Evolutionary conservation across 2,329 filamentous ascomycete genomes (phyloP).

Genomic region (Ceratocystis lukuohia): DNA sequence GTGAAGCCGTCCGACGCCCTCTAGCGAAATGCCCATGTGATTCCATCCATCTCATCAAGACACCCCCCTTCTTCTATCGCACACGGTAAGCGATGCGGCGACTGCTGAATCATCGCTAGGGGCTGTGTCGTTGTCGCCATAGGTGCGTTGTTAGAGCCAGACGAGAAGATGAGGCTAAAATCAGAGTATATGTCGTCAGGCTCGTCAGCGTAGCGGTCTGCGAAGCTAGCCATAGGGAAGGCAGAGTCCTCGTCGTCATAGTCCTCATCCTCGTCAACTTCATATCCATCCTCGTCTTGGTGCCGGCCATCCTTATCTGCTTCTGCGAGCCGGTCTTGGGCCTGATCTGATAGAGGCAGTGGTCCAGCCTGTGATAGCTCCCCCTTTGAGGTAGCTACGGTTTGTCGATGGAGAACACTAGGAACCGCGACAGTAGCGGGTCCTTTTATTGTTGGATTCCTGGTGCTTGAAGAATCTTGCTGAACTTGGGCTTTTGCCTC

Average conservation of each 20-base stretch:
- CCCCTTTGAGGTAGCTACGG: background rate
- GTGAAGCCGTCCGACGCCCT: background rate
- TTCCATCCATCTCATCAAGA: constrained; percentile 43
- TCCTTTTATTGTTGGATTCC: background rate
- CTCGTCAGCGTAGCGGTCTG: constrained; percentile 35
- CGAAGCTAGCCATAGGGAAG: constrained; percentile 35
- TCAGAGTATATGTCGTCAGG: constrained; percentile 42
- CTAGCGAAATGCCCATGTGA: constrained; percentile 31
- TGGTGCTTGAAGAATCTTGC: background rate
- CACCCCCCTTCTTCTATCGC: constrained; percentile 28
- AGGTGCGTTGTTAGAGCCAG: constrained; percentile 23
- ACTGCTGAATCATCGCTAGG: background rate
- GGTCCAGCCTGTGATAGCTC: background rate
- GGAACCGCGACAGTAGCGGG: background rate
- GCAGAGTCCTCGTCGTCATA: constrained; percentile 36
- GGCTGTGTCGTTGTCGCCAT: constrained; percentile 24
- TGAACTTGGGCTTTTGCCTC: background rate
- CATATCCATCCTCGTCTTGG: background rate
- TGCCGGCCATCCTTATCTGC: background rate
- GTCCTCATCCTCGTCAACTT: constrained; percentile 23
- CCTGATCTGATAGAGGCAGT: background rate
- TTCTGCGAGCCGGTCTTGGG: too few species aligned
- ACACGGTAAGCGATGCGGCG: background rate
- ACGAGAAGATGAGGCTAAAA: constrained; percentile 39
- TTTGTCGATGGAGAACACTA: background rate